phyloP scores from a whole-genome alignment of 176 grass and related monocot genomes.

The Luzula sylvatica region DNA sequence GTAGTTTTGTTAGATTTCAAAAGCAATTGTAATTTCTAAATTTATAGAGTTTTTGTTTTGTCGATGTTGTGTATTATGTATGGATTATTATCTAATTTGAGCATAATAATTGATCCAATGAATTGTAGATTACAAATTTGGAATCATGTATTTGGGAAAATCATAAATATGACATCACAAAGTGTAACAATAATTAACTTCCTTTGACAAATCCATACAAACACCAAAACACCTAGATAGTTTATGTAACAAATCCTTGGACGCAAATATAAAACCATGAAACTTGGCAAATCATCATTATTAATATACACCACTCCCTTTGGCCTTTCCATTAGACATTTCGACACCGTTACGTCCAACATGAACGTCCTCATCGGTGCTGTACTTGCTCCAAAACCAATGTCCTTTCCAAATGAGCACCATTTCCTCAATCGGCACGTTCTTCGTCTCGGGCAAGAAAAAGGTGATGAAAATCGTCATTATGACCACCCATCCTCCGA shows the following conservation, averaged over 20 bases:
- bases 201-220: neutral
- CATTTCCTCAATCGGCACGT: constrained; percentile 32
- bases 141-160: too few relatives aligned
- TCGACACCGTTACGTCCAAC: constrained; percentile 3
- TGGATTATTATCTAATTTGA: too few relatives aligned
- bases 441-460: constrained; percentile 28
- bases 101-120: too few relatives aligned
- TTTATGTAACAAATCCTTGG: neutral
- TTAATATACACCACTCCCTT: neutral
- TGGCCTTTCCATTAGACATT: constrained; percentile 10
- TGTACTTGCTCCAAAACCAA: constrained; percentile 31
- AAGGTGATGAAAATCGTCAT: constrained; percentile 21
- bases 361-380: constrained; percentile 20
- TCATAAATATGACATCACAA: too few relatives aligned
- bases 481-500: constrained; percentile 24
- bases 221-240: neutral
- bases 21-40: neutral
- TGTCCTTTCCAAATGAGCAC: constrained; percentile 24
- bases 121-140: too few relatives aligned
- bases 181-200: too few relatives aligned
- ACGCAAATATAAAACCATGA: neutral
- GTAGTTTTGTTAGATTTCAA: neutral
- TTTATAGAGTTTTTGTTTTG: too few relatives aligned
- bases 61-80: too few relatives aligned
- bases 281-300: neutral